phyloP scores from a whole-genome alignment of 225 moss, liverwort and hornwort genomes.

The Asterella californica region DNA sequence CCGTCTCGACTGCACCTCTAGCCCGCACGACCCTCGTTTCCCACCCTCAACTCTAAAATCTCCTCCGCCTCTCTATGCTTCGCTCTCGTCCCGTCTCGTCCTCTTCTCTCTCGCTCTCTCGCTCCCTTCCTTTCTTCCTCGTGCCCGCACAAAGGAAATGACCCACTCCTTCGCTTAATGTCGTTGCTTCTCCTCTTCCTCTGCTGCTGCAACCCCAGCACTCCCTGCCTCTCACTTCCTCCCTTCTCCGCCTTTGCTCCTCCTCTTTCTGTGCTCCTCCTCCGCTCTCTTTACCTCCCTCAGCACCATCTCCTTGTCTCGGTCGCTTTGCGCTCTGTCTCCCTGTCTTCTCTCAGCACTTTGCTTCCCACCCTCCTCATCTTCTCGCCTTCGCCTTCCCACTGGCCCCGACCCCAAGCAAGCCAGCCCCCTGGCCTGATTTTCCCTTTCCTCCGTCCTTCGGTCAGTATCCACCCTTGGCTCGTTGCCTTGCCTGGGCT shows the following conservation, averaged over 20 bases:
- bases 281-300: constrained; percentile 10
- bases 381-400: neutral
- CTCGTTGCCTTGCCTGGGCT: too few species aligned
- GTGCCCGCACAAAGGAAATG: constrained; percentile 5
- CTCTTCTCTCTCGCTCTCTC: neutral
- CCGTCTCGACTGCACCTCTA: neutral
- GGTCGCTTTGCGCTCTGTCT: neutral
- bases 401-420: neutral
- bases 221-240: neutral
- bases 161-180: constrained; percentile 5
- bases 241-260: neutral
- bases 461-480: too few species aligned
- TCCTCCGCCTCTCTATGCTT: neutral
- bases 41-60: constrained; percentile 5
- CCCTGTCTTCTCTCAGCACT: neutral
- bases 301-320: neutral
- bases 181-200: constrained; percentile 7
- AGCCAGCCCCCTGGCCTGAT: neutral
- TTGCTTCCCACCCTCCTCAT: neutral
- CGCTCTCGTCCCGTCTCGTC: neutral
- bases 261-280: neutral
- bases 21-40: neutral
- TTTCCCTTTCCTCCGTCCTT: neutral
- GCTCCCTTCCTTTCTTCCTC: neutral
- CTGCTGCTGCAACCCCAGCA: neutral